Percentiles rank a stretch among this genome's conserved stretches.
Evolutionary conservation across 2,329 filamentous ascomycete species (phyloP).

Genomic region (Periconia sp.): DNA sequence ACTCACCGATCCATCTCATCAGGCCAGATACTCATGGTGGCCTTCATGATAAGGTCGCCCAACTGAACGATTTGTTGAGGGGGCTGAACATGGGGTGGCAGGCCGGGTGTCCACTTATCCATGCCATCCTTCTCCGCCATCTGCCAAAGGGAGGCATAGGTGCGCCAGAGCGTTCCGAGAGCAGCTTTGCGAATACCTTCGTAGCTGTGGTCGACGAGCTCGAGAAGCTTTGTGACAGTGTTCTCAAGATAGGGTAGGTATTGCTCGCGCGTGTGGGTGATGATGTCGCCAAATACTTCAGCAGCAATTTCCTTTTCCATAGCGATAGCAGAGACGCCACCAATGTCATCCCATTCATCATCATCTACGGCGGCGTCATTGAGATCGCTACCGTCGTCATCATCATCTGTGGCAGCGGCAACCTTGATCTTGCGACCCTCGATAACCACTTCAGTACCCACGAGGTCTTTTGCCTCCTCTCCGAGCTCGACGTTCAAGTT

Average conservation of each 20-base stretch:
- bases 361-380: slow-evolving; percentile 66
- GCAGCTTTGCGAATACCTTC: slow-evolving; percentile 93
- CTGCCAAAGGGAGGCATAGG: slow-evolving; percentile 87
- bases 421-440: slow-evolving; percentile 86
- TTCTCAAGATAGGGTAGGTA: slow-evolving; percentile 86
- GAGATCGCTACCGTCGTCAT: slow-evolving; percentile 62
- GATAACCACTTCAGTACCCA: slow-evolving; percentile 75
- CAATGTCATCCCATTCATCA: slow-evolving; percentile 80
- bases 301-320: slow-evolving; percentile 97
- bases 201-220: slow-evolving; percentile 83
- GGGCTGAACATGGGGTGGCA: slow-evolving; percentile 81
- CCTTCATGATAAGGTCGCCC: slow-evolving; percentile 79
- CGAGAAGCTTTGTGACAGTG: slow-evolving; percentile 78
- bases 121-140: slow-evolving; percentile 75
- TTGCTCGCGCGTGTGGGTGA: slow-evolving; percentile 79
- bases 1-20: slow-evolving; percentile 94
- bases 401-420: slow-evolving; percentile 60
- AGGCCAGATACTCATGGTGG: slow-evolving; percentile 81
- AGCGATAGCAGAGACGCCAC: slow-evolving; percentile 83
- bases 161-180: slow-evolving; percentile 87
- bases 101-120: slow-evolving; percentile 83
- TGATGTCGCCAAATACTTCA: slow-evolving; percentile 90
- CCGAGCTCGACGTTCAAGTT: slow-evolving; percentile 76
- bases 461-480: slow-evolving; percentile 71
- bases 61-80: slow-evolving; percentile 79